These are phyloP conservation scores for Phytopythium helicoides DNA, from an alignment of 352 stramenopile genomes.

Conservation along the genomic window DNA sequence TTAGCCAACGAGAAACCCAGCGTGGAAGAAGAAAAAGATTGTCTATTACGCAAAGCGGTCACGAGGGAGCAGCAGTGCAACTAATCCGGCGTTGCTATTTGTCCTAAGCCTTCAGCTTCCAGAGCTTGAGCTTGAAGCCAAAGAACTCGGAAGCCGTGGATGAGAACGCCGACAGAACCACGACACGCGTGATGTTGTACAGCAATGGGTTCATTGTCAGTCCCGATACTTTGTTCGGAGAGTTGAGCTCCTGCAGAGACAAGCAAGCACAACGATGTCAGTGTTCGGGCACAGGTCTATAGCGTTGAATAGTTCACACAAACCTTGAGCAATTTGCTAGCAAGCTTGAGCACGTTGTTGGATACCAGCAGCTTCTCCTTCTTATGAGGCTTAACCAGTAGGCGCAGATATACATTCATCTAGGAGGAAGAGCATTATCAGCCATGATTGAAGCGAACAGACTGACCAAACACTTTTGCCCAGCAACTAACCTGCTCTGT, in stretches of 20 bases:
- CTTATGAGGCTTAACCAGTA: slow-evolving; percentile 84
- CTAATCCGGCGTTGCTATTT: no score
- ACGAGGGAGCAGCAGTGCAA: no score
- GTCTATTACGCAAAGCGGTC: no score
- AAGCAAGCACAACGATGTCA: slow-evolving; percentile 15
- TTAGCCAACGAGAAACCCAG: no score
- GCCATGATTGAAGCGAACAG: slow-evolving; percentile 4
- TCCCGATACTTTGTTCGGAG: slow-evolving; percentile 89
- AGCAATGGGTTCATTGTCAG: slow-evolving; percentile 90
- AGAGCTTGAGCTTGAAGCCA: slow-evolving; percentile 90
- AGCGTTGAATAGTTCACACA: not conserved
- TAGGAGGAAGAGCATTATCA: slow-evolving; percentile 16
- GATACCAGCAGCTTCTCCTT: slow-evolving; percentile 88
- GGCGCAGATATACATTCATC: slow-evolving; percentile 87
- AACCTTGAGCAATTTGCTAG: slow-evolving; percentile 88
- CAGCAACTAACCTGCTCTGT: slow-evolving; percentile 80
- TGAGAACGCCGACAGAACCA: slow-evolving; percentile 88
- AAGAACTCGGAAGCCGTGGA: slow-evolving; percentile 89
- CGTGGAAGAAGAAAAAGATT: no score
- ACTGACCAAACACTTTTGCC: no score
- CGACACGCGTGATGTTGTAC: slow-evolving; percentile 88
- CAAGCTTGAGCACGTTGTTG: slow-evolving; percentile 90
- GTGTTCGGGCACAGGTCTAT: slow-evolving; percentile 1
- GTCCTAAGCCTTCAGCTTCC: slow-evolving; percentile 86
- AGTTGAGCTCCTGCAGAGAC: slow-evolving; percentile 71